These are phyloP conservation scores for Alternaria rosae DNA, from an alignment of 2,329 filamentous ascomycete species.

Conservation along the genomic window DNA sequence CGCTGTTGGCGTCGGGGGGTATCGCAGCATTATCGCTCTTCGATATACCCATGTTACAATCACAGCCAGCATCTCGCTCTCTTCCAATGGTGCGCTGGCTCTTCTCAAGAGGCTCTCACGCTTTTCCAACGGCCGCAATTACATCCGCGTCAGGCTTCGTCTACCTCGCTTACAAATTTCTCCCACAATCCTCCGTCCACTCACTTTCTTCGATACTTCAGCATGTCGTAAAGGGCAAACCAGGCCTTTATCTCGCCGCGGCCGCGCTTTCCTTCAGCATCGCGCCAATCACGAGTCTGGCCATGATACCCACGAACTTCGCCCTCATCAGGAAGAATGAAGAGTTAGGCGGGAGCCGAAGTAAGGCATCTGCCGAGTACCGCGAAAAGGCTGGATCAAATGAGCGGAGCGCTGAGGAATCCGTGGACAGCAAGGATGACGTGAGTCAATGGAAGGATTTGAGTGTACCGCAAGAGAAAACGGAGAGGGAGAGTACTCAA, in stretches of 20 bases:
- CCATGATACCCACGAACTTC: conserved; percentile 20
- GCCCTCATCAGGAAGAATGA: conserved; percentile 35
- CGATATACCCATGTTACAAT: conserved; percentile 39
- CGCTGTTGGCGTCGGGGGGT: conserved; percentile 45
- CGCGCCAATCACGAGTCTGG: conserved; percentile 20
- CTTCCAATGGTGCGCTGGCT: conserved; percentile 48
- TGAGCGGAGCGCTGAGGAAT: conserved; percentile 28
- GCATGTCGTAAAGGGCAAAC: conserved; percentile 9
- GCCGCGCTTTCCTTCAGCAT: conserved; percentile 28
- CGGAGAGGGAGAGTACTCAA: conserved; percentile 14
- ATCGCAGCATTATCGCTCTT: conserved; percentile 47
- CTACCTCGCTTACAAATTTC: conserved; percentile 29
- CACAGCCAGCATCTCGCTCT: conserved; percentile 49
- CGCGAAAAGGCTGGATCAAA: background rate
- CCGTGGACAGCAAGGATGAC: conserved; percentile 29
- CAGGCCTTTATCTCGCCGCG: conserved; percentile 22
- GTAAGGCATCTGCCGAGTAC: conserved; percentile 11
- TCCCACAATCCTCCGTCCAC: conserved; percentile 3
- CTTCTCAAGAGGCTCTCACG: conserved; percentile 49
- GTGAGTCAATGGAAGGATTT: conserved; percentile 38
- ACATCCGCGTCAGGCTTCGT: conserved; percentile 39
- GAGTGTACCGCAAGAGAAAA: conserved; percentile 32
- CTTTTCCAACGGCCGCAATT: conserved; percentile 42
- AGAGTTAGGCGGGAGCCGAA: conserved; percentile 23
- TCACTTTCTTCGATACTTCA: background rate